phyloP scores from a whole-genome alignment of 306 rosid genomes.

The Mucuna pruriens region DNA sequence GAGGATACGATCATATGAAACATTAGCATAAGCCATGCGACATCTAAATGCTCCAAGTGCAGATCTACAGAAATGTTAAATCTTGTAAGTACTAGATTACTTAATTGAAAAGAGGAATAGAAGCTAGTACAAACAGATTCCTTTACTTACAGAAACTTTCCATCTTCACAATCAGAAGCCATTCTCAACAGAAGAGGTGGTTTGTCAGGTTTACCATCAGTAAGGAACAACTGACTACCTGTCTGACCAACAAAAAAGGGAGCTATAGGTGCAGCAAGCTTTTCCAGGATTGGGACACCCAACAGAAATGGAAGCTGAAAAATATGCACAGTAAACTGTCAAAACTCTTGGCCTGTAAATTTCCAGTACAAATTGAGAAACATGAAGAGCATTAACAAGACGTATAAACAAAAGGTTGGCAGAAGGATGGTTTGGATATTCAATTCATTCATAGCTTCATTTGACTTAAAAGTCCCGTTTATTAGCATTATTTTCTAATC shows the following conservation, averaged over 20 bases:
- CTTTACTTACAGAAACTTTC: conserved; percentile 77
- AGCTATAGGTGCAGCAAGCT: conserved; percentile 84
- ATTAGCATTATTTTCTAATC: conserved; percentile 13
- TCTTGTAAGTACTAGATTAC: conserved; percentile 32
- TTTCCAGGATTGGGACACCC: conserved; percentile 85
- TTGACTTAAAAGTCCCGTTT: not conserved
- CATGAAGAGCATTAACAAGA: conserved; percentile 18
- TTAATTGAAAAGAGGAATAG: not conserved
- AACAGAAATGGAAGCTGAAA: conserved; percentile 89
- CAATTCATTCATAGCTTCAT: conserved; percentile 20
- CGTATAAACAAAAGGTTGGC: not conserved
- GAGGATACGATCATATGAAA: conserved; percentile 96
- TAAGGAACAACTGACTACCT: conserved; percentile 94
- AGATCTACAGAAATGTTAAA: conserved; percentile 70
- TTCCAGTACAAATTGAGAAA: conserved; percentile 36
- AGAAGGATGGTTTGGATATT: conserved; percentile 9
- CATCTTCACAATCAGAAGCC: conserved; percentile 88
- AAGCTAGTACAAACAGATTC: conserved; percentile 17
- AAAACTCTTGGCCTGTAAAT: conserved; percentile 15
- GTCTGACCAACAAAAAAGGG: conserved; percentile 84
- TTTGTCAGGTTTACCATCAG: conserved; percentile 84
- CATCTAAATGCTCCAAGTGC: conserved; percentile 79
- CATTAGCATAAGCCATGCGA: conserved; percentile 85
- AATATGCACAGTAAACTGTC: conserved; percentile 31
- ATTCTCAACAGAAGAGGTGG: conserved; percentile 93